Evolutionary conservation across 768 basidiomycete genomes (phyloP), one percentile per base, ranked within the genome.

Genomic region (Tricholomella constricta): DNA sequence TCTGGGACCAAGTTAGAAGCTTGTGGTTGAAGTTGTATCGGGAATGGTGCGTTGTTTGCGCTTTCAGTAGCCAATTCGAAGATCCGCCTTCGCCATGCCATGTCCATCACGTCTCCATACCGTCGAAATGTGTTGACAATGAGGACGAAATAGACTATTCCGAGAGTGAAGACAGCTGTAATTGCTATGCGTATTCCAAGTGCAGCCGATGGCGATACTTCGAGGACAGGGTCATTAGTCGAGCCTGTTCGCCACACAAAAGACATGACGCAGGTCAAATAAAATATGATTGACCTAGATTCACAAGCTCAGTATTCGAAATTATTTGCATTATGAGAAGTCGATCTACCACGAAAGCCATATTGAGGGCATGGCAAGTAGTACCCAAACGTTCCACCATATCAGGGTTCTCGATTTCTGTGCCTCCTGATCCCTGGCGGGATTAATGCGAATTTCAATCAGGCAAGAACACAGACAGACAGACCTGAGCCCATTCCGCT

Each of bases 241-340:
- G 81, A 77, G 14, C 85, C 86, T 0, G 82, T 82, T 40, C 85
- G 80, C 88, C 88, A 90, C 45, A 89, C 82, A 54, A 80, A 90
- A 6, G 83, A 77, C 27, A 88, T 72, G 58, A 90, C 85, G 11
- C 84, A 73, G 3, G 75, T 61, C 54, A 85, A 66, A 66, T 89
- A 89, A 47, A 82, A 73, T 4, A 88, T 72, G 78, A 90, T 84
- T 0, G 88, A 83, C 83, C 82, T 84, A 15, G 32, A 3, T 19
- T 6, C 37, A 17, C 20, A 14, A 11, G 19, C 3, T 19, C 3
- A 37, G 17, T 25, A 35, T 14, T 10, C 27, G 12, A 20, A 14
- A 14, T 11, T 10, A 10, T 17, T 6, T 6, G 38, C 12, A 11
- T 38, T 23, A 8, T 26, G 22, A 7, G 4, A 36, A 17, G 29